Percentiles rank a stretch among this genome's conserved stretches.
phyloP scores from a whole-genome alignment of 129 eudicot genomes.

The Mikania micrantha region DNA sequence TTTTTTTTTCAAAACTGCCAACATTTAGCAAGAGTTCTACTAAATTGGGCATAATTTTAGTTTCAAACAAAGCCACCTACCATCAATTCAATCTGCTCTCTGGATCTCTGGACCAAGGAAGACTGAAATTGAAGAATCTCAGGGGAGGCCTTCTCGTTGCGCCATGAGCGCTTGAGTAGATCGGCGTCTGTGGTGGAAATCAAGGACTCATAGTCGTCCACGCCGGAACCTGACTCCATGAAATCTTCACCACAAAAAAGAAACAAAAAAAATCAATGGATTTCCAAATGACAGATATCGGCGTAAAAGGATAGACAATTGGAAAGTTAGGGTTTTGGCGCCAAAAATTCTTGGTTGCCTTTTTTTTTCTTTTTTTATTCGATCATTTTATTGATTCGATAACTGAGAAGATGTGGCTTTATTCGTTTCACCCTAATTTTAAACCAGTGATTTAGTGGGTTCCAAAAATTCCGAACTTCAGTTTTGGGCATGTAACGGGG shows the following conservation, averaged over 20 bases:
- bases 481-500: too few relatives aligned
- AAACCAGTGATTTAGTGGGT: too few relatives aligned
- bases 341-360: background rate
- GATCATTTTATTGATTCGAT: too few relatives aligned
- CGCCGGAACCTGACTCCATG: conserved; percentile 47
- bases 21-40: too few relatives aligned
- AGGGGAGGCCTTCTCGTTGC: conserved; percentile 84
- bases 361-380: too few relatives aligned
- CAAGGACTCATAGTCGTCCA: conserved; percentile 57
- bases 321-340: background rate
- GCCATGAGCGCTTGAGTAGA: conserved; percentile 74
- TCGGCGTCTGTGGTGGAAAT: conserved; percentile 73
- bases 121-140: conserved; percentile 56
- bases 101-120: conserved; percentile 57
- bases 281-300: background rate
- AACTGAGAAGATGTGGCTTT: too few relatives aligned
- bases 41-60: background rate
- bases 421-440: too few relatives aligned
- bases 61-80: conserved; percentile 20
- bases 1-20: background rate
- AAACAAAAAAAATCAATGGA: background rate
- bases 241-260: background rate
- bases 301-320: background rate
- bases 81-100: conserved; percentile 71
- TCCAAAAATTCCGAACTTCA: too few relatives aligned